Conservation (phyloP, 2,329 filamentous ascomycete species). For the Cylindrodendrum hubeiense region DNA sequence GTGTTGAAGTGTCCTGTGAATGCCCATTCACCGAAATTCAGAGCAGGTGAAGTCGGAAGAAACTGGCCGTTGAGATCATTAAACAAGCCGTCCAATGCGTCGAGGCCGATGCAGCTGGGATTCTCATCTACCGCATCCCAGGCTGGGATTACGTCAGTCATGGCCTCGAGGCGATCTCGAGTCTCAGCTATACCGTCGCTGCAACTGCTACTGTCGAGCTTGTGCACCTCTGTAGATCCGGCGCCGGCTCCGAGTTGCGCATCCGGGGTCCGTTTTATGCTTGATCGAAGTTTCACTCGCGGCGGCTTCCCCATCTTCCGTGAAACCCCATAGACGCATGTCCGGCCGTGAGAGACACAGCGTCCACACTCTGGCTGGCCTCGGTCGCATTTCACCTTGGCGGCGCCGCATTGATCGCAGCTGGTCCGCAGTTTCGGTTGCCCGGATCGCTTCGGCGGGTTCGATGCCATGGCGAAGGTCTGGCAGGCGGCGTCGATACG, state of each 20-base stretch:
- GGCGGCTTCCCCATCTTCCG: conserved; percentile 22
- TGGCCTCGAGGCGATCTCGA: not conserved
- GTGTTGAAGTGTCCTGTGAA: not conserved
- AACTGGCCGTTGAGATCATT: conserved; percentile 1
- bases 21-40: conserved; percentile 10
- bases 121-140: conserved; percentile 3
- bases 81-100: not conserved
- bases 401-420: conserved; percentile 15
- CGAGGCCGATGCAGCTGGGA: not conserved
- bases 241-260: not conserved
- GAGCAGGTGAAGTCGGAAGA: not conserved
- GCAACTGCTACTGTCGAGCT: conserved; percentile 5
- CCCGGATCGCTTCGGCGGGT: conserved; percentile 1
- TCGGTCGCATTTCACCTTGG: conserved; percentile 18
- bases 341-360: conserved; percentile 13
- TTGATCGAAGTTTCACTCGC: conserved; percentile 13
- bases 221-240: not conserved
- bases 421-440: conserved; percentile 16
- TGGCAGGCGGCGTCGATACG: not conserved
- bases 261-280: not conserved
- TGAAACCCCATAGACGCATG: conserved; percentile 18
- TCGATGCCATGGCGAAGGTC: not conserved
- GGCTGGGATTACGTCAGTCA: not conserved
- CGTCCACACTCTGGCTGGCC: conserved; percentile 12
- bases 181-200: not conserved